Base-by-base conservation (phyloP, 2,329 filamentous ascomycete species). In the Talaromyces verruculosus region DNA sequence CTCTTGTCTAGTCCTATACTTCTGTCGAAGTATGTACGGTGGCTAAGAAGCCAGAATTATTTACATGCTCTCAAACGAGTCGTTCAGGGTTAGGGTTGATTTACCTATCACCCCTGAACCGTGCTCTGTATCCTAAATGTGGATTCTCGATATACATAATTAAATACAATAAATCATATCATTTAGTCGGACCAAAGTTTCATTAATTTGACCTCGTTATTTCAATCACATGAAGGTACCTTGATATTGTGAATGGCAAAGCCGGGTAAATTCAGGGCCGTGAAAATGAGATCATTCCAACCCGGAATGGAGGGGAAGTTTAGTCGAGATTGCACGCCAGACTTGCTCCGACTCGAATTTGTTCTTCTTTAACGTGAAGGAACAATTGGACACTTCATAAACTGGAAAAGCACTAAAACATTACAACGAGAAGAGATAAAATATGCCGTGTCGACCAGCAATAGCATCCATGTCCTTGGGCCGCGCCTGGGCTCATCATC, bases 401-500 rank as follows among this genome's bases (percentile, higher is more conserved):
- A 30, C 25, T n/a, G 25, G 5, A 7, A 30, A 5, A 51, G 10
- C 17, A 53, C 10, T 13, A 5, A 53, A 30, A 33, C 8, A 11
- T n/a, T 19, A 19, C 17, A 33, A 11, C 28, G 15, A 59, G 10
- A 41, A 41, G 2, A 55, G 5, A 19, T 15, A 25, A 39, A 28
- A 1, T 3, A 66, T 66, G 64, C 49, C 64, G 11, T 41, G 49
- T 49, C 64, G 64, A 11, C 84, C 88, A 69, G 89, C 85, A 53
- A 92, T 93, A 72, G 87, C 87, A 64, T 89, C 88, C 68, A 90
- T 92, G 82, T 92, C 89, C 49, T 82, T 93, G 0, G 90, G 91
- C 47, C 87, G 89, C 58, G 87, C 86, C 72, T 89, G 88, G 74
- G 86, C 88, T 68, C 91, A 94, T 76, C 79, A 82, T 28, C 25